These are phyloP conservation scores for Astrothelium subdiscretum DNA, from an alignment of 495 filamentous ascomycete species.

Conservation along the genomic window DNA sequence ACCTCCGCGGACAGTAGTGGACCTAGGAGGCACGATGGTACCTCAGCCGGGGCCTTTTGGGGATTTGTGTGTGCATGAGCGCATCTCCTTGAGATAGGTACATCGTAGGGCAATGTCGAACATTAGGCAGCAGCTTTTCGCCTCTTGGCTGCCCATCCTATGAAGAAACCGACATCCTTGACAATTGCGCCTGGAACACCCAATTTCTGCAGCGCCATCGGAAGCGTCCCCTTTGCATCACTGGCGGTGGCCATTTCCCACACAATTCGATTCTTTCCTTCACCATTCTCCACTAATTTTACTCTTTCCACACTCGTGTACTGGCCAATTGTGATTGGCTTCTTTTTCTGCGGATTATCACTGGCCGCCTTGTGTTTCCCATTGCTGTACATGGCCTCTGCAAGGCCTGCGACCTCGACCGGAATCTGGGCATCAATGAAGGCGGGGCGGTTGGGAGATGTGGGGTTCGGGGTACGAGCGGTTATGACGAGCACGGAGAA, in stretches of 20 bases:
- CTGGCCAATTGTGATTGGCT: conserved; percentile 15
- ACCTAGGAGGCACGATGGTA: too few relatives aligned
- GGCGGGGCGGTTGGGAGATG: conserved; percentile 7
- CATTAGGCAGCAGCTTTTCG: not conserved
- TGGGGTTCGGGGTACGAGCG: conserved; percentile 11
- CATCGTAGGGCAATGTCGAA: not conserved
- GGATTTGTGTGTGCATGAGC: too few relatives aligned
- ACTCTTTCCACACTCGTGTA: conserved; percentile 6
- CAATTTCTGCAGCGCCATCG: conserved; percentile 54
- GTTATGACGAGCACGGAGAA: conserved; percentile 44
- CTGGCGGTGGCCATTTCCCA: conserved; percentile 56
- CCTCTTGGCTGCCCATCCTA: conserved; percentile 41
- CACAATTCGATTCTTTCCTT: conserved; percentile 38
- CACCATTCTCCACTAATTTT: conserved; percentile 1
- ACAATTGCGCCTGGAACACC: conserved; percentile 54
- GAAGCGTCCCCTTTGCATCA: conserved; percentile 37
- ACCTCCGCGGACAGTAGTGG: too few relatives aligned
- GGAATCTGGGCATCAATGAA: conserved; percentile 25
- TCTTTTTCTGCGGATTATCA: conserved; percentile 5
- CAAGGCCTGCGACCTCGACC: conserved; percentile 33
- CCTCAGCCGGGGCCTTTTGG: too few relatives aligned
- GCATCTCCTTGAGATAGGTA: too few relatives aligned
- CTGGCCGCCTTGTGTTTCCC: not conserved
- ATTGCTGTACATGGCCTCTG: conserved; percentile 24
- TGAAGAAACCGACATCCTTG: conserved; percentile 60